Conservation (phyloP, 2,329 filamentous ascomycete genomes). For the Colletotrichum plurivorum region DNA sequence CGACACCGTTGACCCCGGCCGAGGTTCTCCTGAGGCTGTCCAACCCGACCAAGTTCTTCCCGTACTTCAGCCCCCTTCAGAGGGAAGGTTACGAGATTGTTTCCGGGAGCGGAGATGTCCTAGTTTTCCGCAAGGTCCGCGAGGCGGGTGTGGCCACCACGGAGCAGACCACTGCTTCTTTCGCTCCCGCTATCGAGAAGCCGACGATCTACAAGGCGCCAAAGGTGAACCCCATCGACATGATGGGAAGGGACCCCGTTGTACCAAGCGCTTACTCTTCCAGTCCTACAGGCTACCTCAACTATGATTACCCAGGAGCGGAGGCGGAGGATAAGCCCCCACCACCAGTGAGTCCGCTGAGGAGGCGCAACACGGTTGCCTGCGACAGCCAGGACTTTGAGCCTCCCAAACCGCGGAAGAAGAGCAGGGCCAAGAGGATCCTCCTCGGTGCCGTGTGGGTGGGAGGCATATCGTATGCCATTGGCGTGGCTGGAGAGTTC, state of each 20-base stretch:
- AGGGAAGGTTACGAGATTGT: constrained; percentile 77
- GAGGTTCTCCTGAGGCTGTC: constrained; percentile 73
- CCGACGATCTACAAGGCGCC: constrained; percentile 39
- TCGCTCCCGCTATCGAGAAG: constrained; percentile 29
- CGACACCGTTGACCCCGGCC: constrained; percentile 68
- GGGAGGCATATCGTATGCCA: constrained; percentile 69
- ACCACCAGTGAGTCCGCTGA: constrained; percentile 58
- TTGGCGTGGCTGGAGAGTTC: constrained; percentile 72
- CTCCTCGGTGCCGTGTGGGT: constrained; percentile 68
- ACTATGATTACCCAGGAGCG: constrained; percentile 63
- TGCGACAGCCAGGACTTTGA: constrained; percentile 56
- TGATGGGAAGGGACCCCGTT: constrained; percentile 60
- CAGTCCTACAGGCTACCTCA: constrained; percentile 76
- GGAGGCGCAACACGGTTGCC: constrained; percentile 51
- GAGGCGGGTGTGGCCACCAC: constrained; percentile 45
- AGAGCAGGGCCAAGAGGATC: constrained; percentile 61
- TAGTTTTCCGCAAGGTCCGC: constrained; percentile 76
- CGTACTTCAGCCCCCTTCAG: constrained; percentile 72
- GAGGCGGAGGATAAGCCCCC: constrained; percentile 49
- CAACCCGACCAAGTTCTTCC: constrained; percentile 75
- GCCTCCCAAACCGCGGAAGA: constrained; percentile 59
- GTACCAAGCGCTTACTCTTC: constrained; percentile 69
- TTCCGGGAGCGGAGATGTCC: constrained; percentile 72
- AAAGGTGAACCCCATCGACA: constrained; percentile 71
- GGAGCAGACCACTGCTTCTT: constrained; percentile 4